Evolutionary conservation across 257 asterid species (phyloP).

Genomic region (Osmanthus fragrans): DNA sequence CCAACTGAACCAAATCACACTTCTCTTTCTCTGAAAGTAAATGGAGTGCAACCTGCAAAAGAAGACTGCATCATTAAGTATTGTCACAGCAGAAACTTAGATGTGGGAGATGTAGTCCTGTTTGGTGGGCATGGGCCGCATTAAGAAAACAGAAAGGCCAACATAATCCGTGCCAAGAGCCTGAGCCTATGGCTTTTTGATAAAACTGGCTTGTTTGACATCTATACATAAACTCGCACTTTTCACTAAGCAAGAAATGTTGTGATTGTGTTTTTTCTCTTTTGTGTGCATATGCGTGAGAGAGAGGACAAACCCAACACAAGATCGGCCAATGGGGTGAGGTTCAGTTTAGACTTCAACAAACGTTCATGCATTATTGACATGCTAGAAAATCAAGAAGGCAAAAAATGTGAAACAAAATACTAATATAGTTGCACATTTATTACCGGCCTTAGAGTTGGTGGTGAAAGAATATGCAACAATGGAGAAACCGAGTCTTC

Average conservation of each 20-base stretch:
- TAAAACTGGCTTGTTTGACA: background rate
- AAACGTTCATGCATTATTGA: background rate
- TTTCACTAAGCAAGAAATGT: background rate
- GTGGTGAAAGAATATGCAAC: slow-evolving; percentile 85
- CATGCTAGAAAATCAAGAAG: slow-evolving; percentile 12
- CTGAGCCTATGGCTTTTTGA: too few species aligned
- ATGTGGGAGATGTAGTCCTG: background rate
- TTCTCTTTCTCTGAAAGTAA: slow-evolving; percentile 81
- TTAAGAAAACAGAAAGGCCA: background rate
- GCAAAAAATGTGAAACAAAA: slow-evolving; percentile 13
- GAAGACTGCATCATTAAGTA: slow-evolving; percentile 30
- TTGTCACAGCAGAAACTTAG: slow-evolving; percentile 14
- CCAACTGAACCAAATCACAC: slow-evolving; percentile 57
- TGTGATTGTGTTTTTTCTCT: too few species aligned
- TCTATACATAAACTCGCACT: background rate
- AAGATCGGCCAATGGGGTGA: background rate
- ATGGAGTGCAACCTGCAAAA: slow-evolving; percentile 77
- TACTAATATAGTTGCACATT: slow-evolving; percentile 14
- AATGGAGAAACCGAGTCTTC: slow-evolving; percentile 80
- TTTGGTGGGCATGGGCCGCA: background rate
- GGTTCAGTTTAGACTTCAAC: slow-evolving; percentile 5
- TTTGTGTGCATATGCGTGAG: too few species aligned
- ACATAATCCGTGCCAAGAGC: background rate
- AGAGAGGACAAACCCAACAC: background rate
- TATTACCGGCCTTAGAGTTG: slow-evolving; percentile 84